Evolutionary conservation across 345 rosid species (phyloP), one percentile per base, ranked within the genome.

Genomic region (Mercurialis annua): DNA sequence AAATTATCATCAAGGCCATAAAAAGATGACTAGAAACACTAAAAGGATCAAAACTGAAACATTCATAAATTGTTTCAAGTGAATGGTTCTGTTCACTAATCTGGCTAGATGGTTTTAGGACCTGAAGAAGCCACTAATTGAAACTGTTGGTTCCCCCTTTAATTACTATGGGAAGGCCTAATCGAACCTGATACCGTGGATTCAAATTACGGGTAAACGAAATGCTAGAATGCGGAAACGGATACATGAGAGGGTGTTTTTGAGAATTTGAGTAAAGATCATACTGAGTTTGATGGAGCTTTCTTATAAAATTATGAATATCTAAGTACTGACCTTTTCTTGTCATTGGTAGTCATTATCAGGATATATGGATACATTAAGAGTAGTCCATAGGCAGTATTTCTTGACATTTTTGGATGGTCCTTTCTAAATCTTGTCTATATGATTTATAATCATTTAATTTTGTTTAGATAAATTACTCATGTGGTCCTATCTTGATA

Each of bases 401-500:
- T 60, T 27, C 73, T 47, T 6, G 57, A n/a, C 33, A 43, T 49
- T 24, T 54, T 50, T 33, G 44, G 62, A 64, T 74, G 77, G 73
- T 66, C 73, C 73, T 70, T 69, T 29, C 55, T 55, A 48, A 51
- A 38, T 29, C 49, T 38, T 61, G 64, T 58, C 59, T 63, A 43
- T 74, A 62, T 66, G 71, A 63, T 44, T 66, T 44, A 17, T 64
- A 59, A 36, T 64, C 71, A 54, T 64, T 42, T 40, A 14, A 7
- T 40, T 40, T 40, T 60, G 54, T 54, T 66, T 60, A 30, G 59
- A 64, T 46, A 61, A 52, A 44, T 36, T 64, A 68, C 34, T 47
- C 26, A 63, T 63, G 80, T 76, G 82, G 79, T 83, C 86, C 84
- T 72, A 17, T 60, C 27, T 73, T 17, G 71, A 70, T 70, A 40